Conservation (phyloP, 148 eudicot species). For the Dysphania ambrosioides region DNA sequence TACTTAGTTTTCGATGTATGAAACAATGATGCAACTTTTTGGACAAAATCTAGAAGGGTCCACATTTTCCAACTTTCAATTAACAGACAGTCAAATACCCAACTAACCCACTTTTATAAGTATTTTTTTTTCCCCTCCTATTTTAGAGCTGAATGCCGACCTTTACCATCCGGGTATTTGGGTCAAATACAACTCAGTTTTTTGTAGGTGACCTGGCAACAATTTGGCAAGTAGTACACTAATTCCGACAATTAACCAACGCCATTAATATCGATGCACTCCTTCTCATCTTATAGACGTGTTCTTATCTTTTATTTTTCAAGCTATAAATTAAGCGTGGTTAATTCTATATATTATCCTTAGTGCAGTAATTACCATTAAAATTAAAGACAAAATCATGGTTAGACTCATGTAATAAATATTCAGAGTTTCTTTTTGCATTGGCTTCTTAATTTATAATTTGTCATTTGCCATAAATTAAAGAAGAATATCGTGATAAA, state of each 20-base stretch:
- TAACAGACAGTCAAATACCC: conserved; percentile 30
- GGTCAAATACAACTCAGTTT: not conserved
- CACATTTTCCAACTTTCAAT: conserved; percentile 15
- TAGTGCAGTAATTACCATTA: too few species aligned
- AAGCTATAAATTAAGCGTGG: too few species aligned
- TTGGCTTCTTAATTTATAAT: too few species aligned
- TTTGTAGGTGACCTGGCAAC: not conserved
- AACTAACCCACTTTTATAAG: conserved; percentile 32
- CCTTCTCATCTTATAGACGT: too few species aligned
- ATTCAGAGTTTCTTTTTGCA: too few species aligned
- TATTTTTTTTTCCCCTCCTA: too few species aligned
- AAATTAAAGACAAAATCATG: too few species aligned
- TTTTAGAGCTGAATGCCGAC: not conserved
- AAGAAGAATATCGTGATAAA: too few species aligned
- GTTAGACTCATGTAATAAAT: too few species aligned
- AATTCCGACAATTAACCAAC: not conserved
- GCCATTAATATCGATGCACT: not conserved
- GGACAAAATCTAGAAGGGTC: conserved; percentile 14
- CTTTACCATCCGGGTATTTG: conserved; percentile 9
- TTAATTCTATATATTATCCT: too few species aligned
- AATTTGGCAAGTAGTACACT: not conserved
- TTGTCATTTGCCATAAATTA: too few species aligned
- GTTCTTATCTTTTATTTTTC: too few species aligned
- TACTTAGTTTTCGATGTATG: not conserved
- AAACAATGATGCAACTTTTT: conserved; percentile 21